Evolutionary conservation across 176 grass and related monocot species (phyloP).

Genomic region (Miscanthus lutarioriparius): DNA sequence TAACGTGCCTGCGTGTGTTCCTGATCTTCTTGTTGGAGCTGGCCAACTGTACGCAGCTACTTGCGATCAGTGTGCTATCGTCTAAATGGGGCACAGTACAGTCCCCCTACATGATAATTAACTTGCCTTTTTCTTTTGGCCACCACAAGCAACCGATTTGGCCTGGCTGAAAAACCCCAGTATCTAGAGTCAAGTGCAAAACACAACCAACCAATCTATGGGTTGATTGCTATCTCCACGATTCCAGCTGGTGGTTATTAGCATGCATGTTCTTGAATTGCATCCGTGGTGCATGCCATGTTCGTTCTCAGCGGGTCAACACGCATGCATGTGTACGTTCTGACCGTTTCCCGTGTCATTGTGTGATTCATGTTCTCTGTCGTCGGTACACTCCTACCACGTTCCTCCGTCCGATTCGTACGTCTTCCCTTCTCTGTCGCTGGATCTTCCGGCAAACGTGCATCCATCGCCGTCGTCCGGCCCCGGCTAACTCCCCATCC

Average conservation of each 20-base stretch:
- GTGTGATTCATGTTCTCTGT: neutral
- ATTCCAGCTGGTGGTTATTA: neutral
- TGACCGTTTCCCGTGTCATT: neutral
- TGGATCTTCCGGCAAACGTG: slow-evolving; percentile 28
- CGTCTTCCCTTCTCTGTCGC: slow-evolving; percentile 1
- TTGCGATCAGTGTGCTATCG: no score
- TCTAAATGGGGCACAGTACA: neutral
- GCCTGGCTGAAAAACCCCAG: no score
- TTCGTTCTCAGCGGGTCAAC: neutral
- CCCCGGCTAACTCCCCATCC: neutral
- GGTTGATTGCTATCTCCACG: neutral
- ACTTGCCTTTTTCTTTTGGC: neutral
- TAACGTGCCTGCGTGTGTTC: no score
- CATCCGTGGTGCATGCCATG: neutral
- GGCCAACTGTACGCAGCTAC: no score
- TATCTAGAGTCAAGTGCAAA: no score
- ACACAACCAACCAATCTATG: neutral
- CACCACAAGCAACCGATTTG: neutral
- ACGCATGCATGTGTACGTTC: neutral
- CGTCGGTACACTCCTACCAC: neutral
- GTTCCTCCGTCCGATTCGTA: neutral
- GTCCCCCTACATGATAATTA: neutral
- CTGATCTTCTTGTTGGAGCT: no score
- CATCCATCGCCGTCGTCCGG: neutral
- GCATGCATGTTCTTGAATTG: neutral